Base-by-base conservation (phyloP, 352 stramenopile genomes). In the Hyaloperonospora brassicae region DNA sequence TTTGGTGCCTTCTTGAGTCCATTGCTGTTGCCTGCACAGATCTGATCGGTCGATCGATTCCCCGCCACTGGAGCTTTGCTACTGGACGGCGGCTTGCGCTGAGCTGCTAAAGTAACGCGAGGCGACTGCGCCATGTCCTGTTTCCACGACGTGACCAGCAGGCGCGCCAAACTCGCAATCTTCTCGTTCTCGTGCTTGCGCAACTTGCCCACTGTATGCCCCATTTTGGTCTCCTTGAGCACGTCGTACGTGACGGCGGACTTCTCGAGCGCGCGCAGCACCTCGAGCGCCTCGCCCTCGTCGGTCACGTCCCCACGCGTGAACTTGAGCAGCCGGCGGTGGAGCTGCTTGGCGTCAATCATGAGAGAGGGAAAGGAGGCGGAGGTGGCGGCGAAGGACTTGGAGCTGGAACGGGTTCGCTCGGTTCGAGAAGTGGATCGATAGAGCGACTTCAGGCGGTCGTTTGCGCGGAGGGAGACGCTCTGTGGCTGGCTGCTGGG, bases 111-210 rank as follows among this genome's bases (percentile, higher is more conserved):
- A 12, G 47, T 23, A 10, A 49, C 39, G n/a, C 68, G 72, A 22
- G 80, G 80, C 40, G 80, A 90, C 51, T 86, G 54, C 47, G 81
- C 84, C 70, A 93, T 79, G 57, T 71, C 76, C 3, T 31, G 27
- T 61, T 95, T 95, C 87, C 87, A 96, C 39, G 67, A 73, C 68
- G 93, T 94, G 34, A 96, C 76, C 25, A 96, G 70, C 27, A 68
- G 52, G 31, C 87, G 89, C 24, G 86, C 84, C 38, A 81, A 54
- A 50, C 70, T 78, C 42, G 83, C 76, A 52, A 96, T 74, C 64
- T 85, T 80, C 34, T 86, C 78, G 65, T 94, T 78, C 40, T 84
- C 73, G 64, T 95, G 79, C 68, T 95, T 95, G 58, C 83, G 82
- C 59, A 95, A 70, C 64, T 95, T 95, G 46, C 83, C 81, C 31